phyloP scores from a whole-genome alignment of 805 yeast species.

The Lipomyces anomalus region DNA sequence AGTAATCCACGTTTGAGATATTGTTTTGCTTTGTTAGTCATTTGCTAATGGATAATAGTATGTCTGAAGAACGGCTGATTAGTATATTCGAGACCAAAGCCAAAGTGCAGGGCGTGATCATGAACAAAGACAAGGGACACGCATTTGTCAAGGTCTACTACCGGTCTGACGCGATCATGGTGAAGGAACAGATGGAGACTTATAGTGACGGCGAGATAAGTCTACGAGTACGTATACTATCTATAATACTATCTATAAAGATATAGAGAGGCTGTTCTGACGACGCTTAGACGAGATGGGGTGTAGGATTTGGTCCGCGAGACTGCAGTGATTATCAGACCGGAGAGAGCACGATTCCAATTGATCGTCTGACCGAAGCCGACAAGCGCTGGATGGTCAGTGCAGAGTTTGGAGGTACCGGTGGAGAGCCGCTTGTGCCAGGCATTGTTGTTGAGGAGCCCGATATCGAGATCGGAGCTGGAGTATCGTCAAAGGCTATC shows the following conservation, averaged over 20 bases:
- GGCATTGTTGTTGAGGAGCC: conserved; percentile 93
- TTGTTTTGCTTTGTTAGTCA: neutral
- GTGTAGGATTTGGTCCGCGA: conserved; percentile 98
- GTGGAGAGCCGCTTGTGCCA: conserved; percentile 70
- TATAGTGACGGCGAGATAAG: conserved; percentile 53
- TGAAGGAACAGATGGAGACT: conserved; percentile 58
- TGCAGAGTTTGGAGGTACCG: conserved; percentile 98
- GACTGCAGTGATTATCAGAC: conserved; percentile 94
- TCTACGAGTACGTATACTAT: too few species aligned
- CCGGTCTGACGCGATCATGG: conserved; percentile 83
- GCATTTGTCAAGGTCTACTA: conserved; percentile 94
- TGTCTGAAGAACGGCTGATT: conserved; percentile 70
- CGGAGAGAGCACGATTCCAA: conserved; percentile 83
- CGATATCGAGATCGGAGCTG: conserved; percentile 93
- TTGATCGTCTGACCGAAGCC: conserved; percentile 86
- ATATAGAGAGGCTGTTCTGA: too few species aligned
- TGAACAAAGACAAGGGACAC: conserved; percentile 85
- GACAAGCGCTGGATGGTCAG: conserved; percentile 81
- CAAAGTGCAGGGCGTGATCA: conserved; percentile 83
- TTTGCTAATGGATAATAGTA: too few species aligned
- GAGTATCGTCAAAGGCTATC: conserved; percentile 86
- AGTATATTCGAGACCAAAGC: conserved; percentile 75
- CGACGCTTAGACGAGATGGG: conserved; percentile 99
- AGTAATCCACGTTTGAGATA: neutral
- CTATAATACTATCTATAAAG: too few species aligned